These are phyloP conservation scores for Ogataea wickerhamii DNA, from an alignment of 805 yeast genomes.

Conservation along the genomic window DNA sequence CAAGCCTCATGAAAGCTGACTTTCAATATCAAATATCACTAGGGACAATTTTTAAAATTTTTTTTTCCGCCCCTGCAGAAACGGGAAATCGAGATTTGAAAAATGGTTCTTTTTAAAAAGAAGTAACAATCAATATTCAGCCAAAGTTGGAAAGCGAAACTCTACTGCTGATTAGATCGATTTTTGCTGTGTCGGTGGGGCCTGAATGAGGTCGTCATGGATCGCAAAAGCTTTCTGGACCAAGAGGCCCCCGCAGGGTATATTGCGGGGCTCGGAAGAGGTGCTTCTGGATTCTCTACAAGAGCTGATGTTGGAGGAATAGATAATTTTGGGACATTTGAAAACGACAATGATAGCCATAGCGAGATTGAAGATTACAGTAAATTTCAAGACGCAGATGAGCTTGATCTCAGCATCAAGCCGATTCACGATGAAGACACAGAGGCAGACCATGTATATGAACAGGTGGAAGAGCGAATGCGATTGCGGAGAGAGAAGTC, in stretches of 20 bases:
- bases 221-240: constrained; percentile 63
- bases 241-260: constrained; percentile 88
- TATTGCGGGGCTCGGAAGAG: constrained; percentile 90
- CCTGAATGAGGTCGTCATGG: constrained; percentile 32
- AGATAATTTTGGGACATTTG: constrained; percentile 23
- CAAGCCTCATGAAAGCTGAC: too few relatives aligned
- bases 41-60: constrained; percentile 8
- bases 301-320: constrained; percentile 68
- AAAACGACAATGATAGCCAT: constrained; percentile 6
- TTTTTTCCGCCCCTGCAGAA: constrained; percentile 7
- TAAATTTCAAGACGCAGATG: constrained; percentile 28
- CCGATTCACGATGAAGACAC: constrained; percentile 57
- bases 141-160: too few relatives aligned
- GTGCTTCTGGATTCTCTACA: constrained; percentile 91
- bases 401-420: constrained; percentile 1
- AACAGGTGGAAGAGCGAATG: constrained; percentile 48
- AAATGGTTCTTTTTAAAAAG: too few relatives aligned
- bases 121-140: too few relatives aligned
- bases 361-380: constrained; percentile 32
- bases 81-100: constrained; percentile 9
- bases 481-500: constrained; percentile 56
- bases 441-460: constrained; percentile 74
- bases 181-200: too few relatives aligned
- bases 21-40: background rate
- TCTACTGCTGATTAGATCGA: too few relatives aligned